Evolutionary conservation across 2,329 filamentous ascomycete genomes (phyloP).

Genomic region (Epichloe glyceriae): DNA sequence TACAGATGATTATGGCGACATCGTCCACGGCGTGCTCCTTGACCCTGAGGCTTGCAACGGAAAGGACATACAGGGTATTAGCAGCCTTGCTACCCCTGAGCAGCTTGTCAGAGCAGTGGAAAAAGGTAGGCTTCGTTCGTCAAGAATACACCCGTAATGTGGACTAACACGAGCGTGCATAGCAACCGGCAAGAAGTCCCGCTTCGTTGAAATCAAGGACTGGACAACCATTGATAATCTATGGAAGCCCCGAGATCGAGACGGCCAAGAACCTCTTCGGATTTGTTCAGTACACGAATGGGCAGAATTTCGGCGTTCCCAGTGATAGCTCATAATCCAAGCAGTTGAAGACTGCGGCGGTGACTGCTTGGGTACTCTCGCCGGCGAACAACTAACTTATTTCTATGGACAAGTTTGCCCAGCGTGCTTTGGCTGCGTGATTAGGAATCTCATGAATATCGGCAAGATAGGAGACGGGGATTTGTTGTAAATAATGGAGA

Average conservation of each 20-base stretch:
- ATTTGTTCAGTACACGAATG: too few species aligned
- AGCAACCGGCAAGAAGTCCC: constrained; percentile 20
- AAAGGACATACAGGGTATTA: constrained; percentile 19
- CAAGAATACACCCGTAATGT: neutral
- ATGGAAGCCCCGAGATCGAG: constrained; percentile 5
- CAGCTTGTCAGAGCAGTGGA: constrained; percentile 20
- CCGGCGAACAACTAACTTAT: neutral
- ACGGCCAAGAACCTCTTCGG: too few species aligned
- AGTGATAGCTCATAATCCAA: too few species aligned
- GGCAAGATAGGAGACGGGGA: too few species aligned
- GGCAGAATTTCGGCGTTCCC: too few species aligned
- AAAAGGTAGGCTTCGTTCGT: constrained; percentile 12
- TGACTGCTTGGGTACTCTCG: neutral
- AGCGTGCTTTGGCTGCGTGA: neutral
- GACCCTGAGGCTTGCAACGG: constrained; percentile 24
- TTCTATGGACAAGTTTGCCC: too few species aligned
- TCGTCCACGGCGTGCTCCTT: constrained; percentile 30
- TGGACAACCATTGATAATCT: constrained; percentile 20
- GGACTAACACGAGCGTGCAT: neutral
- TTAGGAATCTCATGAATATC: too few species aligned
- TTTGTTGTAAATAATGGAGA: too few species aligned
- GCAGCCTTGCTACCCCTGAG: constrained; percentile 16
- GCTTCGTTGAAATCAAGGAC: constrained; percentile 17
- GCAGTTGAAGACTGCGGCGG: too few species aligned
- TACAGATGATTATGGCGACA: too few species aligned